Conservation (phyloP, 2,329 filamentous ascomycete species). For the Stachybotrys echinatus region DNA sequence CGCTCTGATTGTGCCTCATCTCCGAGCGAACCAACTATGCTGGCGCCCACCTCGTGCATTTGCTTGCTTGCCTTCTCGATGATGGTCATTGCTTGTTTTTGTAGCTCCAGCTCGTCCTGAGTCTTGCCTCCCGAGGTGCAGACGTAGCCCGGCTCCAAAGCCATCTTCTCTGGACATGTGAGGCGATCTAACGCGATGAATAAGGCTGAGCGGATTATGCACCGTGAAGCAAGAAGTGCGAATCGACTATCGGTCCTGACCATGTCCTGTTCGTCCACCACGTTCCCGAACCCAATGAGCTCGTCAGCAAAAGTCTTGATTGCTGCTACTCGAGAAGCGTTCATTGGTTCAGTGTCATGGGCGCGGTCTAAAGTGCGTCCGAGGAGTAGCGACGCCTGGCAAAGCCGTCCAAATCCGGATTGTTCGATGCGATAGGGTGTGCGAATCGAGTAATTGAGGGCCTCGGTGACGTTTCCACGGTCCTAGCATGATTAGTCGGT, state of each 20-base stretch:
- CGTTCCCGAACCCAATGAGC: background rate
- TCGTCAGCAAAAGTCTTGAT: background rate
- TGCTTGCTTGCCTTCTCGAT: background rate
- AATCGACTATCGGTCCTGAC: background rate
- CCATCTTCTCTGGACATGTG: background rate
- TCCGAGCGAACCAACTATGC: background rate
- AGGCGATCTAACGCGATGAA: background rate
- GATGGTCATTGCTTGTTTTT: background rate
- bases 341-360: background rate
- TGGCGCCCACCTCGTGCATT: background rate
- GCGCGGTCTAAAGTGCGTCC: background rate
- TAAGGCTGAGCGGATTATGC: background rate
- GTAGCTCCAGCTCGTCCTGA: background rate
- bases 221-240: background rate
- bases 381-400: background rate
- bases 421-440: background rate
- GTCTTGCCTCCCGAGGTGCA: background rate
- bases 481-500: background rate
- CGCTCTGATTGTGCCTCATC: background rate
- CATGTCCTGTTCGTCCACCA: background rate
- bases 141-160: background rate
- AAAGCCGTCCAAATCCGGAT: background rate
- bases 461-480: background rate
- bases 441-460: background rate
- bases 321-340: background rate